Evolutionary conservation across 805 yeast genomes (phyloP).

Genomic region (Danielozyma ontarioensis): DNA sequence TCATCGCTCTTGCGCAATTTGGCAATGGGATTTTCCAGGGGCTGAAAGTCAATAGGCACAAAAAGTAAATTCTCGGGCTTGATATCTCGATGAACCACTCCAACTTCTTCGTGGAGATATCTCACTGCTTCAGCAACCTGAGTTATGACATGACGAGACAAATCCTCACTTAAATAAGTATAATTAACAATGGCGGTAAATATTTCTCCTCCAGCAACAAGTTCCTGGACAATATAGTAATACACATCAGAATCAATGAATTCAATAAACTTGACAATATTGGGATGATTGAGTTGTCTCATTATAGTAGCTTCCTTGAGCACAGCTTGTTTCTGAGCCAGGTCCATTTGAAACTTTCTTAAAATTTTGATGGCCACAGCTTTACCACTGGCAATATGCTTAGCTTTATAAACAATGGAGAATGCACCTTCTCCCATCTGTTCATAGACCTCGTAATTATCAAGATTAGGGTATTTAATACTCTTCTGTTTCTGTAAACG

Average conservation of each 20-base stretch:
- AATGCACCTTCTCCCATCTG: conserved; percentile 82
- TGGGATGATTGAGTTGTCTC: conserved; percentile 59
- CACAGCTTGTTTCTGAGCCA: conserved; percentile 60
- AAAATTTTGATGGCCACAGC: conserved; percentile 56
- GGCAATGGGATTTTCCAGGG: conserved; percentile 30
- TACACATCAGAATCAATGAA: conserved; percentile 57
- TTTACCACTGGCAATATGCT: conserved; percentile 30
- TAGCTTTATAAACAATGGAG: conserved; percentile 65
- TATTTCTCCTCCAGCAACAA: conserved; percentile 73
- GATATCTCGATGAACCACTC: conserved; percentile 80
- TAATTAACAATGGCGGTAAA: conserved; percentile 63
- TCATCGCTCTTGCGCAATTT: conserved; percentile 63
- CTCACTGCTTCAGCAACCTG: conserved; percentile 63
- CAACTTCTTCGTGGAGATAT: conserved; percentile 67
- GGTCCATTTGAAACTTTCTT: conserved; percentile 63
- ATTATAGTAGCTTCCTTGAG: conserved; percentile 76
- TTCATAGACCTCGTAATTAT: conserved; percentile 40
- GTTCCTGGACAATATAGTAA: conserved; percentile 68
- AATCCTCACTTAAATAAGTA: conserved; percentile 62
- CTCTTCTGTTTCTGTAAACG: conserved; percentile 15
- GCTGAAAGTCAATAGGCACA: conserved; percentile 51
- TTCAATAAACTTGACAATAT: conserved; percentile 60
- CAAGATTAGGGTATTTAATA: conserved; percentile 31
- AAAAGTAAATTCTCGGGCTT: conserved; percentile 76
- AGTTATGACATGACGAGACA: conserved; percentile 55